A percentile compares a stretch with the other conserved stretches of the same genome.
Evolutionary conservation across 192 early-diverging fungal genomes (phyloP).

Genomic region (Lunasporangiospora selenospora): DNA sequence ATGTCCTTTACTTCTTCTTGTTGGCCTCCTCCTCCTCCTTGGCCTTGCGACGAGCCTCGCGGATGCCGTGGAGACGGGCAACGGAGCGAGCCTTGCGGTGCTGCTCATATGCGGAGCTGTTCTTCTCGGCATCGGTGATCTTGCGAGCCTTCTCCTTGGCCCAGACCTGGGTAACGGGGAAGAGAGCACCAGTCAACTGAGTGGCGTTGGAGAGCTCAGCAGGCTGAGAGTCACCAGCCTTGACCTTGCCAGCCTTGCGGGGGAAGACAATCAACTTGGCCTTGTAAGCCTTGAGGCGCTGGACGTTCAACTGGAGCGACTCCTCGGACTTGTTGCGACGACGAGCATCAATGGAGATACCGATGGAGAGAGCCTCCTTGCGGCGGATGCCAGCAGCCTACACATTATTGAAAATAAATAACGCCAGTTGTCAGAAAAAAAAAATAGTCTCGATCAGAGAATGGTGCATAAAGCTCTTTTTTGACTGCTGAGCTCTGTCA

Average conservation of each 20-base stretch:
- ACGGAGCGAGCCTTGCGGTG: constrained; percentile 83
- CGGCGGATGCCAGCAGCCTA: constrained; percentile 91
- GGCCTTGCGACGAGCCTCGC: constrained; percentile 80
- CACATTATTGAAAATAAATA: not conserved
- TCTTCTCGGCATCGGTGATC: constrained; percentile 59
- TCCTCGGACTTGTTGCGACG: constrained; percentile 96
- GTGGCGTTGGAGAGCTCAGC: constrained; percentile 62
- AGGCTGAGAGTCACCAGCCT: constrained; percentile 74
- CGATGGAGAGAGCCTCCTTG: constrained; percentile 94
- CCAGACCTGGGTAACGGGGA: constrained; percentile 71
- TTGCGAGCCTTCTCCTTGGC: constrained; percentile 57
- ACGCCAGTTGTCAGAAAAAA: no score
- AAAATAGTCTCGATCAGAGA: no score
- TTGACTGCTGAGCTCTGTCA: no score
- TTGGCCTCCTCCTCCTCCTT: constrained; percentile 85
- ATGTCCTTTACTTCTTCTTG: constrained; percentile 75
- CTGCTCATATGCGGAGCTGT: constrained; percentile 66
- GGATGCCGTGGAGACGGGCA: constrained; percentile 75
- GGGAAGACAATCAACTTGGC: constrained; percentile 97
- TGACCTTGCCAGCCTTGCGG: constrained; percentile 89
- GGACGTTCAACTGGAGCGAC: constrained; percentile 91
- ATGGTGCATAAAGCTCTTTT: no score
- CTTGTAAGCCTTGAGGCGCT: constrained; percentile 94
- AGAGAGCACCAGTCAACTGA: constrained; percentile 69
- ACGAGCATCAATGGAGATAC: constrained; percentile 97